These are phyloP conservation scores for Penicillium malachiteum DNA, from an alignment of 495 filamentous ascomycete species.

Conservation along the genomic window DNA sequence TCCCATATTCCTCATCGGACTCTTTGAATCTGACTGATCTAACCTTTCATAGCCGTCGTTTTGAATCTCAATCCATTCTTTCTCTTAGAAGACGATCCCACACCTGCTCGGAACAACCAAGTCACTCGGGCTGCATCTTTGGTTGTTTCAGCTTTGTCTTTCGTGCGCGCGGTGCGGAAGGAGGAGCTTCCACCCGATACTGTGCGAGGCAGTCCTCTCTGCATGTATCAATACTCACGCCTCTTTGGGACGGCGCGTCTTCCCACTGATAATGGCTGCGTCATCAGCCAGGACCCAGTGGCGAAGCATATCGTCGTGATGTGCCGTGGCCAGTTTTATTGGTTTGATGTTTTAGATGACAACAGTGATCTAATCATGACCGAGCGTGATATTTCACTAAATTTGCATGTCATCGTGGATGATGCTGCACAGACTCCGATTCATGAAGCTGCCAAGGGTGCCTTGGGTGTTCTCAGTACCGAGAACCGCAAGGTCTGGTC, in stretches of 20 bases:
- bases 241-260: constrained; percentile 94
- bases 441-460: constrained; percentile 90
- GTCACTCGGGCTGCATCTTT: constrained; percentile 92
- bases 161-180: constrained; percentile 87
- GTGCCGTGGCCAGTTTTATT: constrained; percentile 96
- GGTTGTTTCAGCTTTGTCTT: constrained; percentile 83
- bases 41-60: constrained; percentile 63
- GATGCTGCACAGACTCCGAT: constrained; percentile 88
- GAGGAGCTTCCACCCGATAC: constrained; percentile 93
- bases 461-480: constrained; percentile 88
- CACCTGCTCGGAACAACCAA: constrained; percentile 92
- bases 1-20: neutral
- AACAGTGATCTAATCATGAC: constrained; percentile 96
- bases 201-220: constrained; percentile 75
- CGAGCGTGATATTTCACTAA: constrained; percentile 89
- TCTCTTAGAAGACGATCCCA: constrained; percentile 94
- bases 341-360: constrained; percentile 96
- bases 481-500: constrained; percentile 98
- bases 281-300: constrained; percentile 88
- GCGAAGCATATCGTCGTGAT: constrained; percentile 92
- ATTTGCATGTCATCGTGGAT: constrained; percentile 87
- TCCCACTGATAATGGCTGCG: constrained; percentile 91
- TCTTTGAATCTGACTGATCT: neutral
- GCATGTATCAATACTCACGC: constrained; percentile 98
- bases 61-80: constrained; percentile 98